These are phyloP conservation scores for Boletus pseudopeckii DNA, from an alignment of 768 basidiomycete genomes.

Conservation along the genomic window DNA sequence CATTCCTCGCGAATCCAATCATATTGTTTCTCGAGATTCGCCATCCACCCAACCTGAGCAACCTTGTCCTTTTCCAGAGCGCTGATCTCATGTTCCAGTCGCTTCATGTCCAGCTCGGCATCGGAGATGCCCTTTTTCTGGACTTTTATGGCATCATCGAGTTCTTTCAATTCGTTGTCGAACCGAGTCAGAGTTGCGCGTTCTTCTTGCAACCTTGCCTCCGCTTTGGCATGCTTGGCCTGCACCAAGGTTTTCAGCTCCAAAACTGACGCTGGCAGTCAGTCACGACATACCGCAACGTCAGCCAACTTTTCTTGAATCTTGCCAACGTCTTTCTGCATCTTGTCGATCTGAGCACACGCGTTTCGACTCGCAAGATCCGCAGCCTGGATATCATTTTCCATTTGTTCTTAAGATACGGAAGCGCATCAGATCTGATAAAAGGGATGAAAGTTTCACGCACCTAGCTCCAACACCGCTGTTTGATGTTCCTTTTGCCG, in stretches of 20 bases:
- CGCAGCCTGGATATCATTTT: constrained; percentile 27
- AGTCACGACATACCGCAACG: constrained; percentile 17
- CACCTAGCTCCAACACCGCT: constrained; percentile 83
- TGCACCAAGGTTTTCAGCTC: constrained; percentile 21
- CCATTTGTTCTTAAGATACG: constrained; percentile 25
- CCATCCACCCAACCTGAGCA: constrained; percentile 46
- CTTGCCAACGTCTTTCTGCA: constrained; percentile 61
- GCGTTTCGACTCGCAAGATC: constrained; percentile 30
- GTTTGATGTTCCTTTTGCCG: constrained; percentile 90
- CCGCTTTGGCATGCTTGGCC: constrained; percentile 60
- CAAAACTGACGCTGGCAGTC: not conserved
- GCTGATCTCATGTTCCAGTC: constrained; percentile 68
- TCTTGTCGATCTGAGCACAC: constrained; percentile 44
- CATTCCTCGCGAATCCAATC: constrained; percentile 89
- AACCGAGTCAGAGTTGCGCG: constrained; percentile 84
- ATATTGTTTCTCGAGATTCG: constrained; percentile 74
- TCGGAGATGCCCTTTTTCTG: constrained; percentile 72
- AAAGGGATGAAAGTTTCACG: constrained; percentile 18
- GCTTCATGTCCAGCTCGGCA: constrained; percentile 59
- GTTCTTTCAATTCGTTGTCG: constrained; percentile 81
- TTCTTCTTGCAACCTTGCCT: constrained; percentile 75
- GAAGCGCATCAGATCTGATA: not conserved
- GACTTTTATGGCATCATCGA: constrained; percentile 77
- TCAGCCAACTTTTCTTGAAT: constrained; percentile 46
- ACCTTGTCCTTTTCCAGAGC: constrained; percentile 63